A percentile compares a stretch with the other conserved stretches of the same genome.
Evolutionary conservation across 192 early-diverging fungal species (phyloP).

Genomic region (Podila epicladia): DNA sequence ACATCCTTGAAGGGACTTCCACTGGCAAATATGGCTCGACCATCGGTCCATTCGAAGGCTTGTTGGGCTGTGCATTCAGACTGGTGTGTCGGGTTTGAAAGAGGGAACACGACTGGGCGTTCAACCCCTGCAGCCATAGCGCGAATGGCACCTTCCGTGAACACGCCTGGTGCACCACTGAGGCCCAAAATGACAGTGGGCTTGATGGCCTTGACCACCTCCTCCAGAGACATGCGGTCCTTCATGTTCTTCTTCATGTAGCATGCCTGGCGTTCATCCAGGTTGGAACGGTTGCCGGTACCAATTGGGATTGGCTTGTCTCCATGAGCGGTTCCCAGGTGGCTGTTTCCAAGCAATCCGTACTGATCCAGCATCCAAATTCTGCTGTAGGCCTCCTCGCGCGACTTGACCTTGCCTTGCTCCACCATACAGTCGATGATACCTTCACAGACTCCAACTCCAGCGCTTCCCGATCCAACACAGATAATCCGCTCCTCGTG

Average conservation of each 20-base stretch:
- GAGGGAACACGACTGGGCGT: slow-evolving; percentile 59
- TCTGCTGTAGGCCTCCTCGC: slow-evolving; percentile 59
- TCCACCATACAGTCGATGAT: slow-evolving; percentile 82
- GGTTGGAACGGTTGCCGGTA: slow-evolving; percentile 33
- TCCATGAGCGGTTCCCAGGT: slow-evolving; percentile 1
- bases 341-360: slow-evolving; percentile 57
- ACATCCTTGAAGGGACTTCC: slow-evolving; percentile 64
- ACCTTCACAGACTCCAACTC: slow-evolving; percentile 94
- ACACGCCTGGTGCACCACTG: slow-evolving; percentile 57
- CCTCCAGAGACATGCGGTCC: slow-evolving; percentile 57
- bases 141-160: slow-evolving; percentile 60
- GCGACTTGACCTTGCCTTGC: slow-evolving; percentile 73
- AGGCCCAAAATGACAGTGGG: slow-evolving; percentile 62
- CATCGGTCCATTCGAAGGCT: slow-evolving; percentile 62
- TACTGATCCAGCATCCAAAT: slow-evolving; percentile 67
- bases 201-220: slow-evolving; percentile 59
- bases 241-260: slow-evolving; percentile 60
- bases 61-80: slow-evolving; percentile 66
- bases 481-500: slow-evolving; percentile 89
- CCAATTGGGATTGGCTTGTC: slow-evolving; percentile 26
- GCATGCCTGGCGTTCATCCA: slow-evolving; percentile 59
- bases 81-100: slow-evolving; percentile 61
- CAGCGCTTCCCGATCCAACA: slow-evolving; percentile 94
- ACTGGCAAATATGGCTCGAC: slow-evolving; percentile 63
- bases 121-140: slow-evolving; percentile 60